phyloP scores from a whole-genome alignment of 441 rosid species.

The Breynia disticha region DNA sequence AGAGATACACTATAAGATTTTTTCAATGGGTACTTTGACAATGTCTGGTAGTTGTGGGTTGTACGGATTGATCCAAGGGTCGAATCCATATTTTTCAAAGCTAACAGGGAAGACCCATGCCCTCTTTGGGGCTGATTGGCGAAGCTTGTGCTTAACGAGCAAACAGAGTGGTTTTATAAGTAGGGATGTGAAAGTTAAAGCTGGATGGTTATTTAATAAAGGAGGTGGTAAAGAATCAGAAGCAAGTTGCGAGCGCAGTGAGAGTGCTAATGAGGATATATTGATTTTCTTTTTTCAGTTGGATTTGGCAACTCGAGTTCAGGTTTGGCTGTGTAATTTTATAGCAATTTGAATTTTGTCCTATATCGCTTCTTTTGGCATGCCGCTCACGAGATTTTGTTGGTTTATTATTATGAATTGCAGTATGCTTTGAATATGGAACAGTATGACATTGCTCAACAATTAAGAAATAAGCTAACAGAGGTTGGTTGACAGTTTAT shows the following conservation, averaged over 20 bases:
- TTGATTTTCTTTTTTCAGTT: conserved; percentile 86
- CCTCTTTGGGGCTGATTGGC: conserved; percentile 24
- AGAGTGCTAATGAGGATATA: conserved; percentile 86
- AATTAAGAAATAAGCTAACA: conserved; percentile 72
- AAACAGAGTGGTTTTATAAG: conserved; percentile 19
- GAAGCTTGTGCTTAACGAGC: conserved; percentile 23
- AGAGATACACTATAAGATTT: conserved; percentile 41
- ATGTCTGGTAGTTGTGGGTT: conserved; percentile 31
- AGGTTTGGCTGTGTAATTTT: conserved; percentile 34
- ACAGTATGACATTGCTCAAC: conserved; percentile 79
- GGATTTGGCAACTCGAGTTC: conserved; percentile 83
- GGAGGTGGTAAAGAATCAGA: conserved; percentile 47
- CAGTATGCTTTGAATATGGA: conserved; percentile 86
- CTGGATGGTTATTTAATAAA: conserved; percentile 77
- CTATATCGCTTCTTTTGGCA: neutral
- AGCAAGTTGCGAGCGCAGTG: conserved; percentile 70
- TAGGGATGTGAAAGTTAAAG: conserved; percentile 49
- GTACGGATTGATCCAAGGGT: conserved; percentile 24
- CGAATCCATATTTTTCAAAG: conserved; percentile 30
- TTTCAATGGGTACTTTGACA: conserved; percentile 40
- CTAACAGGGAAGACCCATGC: conserved; percentile 22
- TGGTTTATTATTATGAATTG: conserved; percentile 11
- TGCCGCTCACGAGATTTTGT: conserved; percentile 12
- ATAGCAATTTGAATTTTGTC: no score
- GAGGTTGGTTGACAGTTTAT: conserved; percentile 43